Evolutionary conservation across 2,329 filamentous ascomycete species (phyloP).

Genomic region (Drechslerella dactyloides): DNA sequence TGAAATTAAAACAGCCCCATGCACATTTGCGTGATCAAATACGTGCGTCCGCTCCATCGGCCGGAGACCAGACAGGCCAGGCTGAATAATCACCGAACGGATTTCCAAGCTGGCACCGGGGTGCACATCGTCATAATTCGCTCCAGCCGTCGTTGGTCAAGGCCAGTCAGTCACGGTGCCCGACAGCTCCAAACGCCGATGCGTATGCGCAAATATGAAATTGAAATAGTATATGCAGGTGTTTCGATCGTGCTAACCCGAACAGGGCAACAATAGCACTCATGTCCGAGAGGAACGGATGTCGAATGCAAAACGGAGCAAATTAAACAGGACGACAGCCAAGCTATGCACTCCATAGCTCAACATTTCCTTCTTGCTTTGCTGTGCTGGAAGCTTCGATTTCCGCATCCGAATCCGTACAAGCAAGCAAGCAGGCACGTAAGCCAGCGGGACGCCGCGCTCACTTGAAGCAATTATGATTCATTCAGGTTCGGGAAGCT

Average conservation of each 20-base stretch:
- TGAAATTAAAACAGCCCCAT: slow-evolving; percentile 1
- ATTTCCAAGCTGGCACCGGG: neutral
- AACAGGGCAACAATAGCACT: neutral
- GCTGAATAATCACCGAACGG: neutral
- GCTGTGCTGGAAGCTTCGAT: slow-evolving; percentile 2
- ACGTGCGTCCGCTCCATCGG: neutral
- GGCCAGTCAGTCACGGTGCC: too few relatives aligned
- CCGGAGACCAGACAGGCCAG: neutral
- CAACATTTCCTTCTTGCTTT: neutral
- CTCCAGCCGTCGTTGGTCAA: too few relatives aligned
- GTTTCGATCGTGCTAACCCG: neutral
- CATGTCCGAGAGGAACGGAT: neutral
- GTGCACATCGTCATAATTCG: too few relatives aligned
- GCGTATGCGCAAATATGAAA: neutral
- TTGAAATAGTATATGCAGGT: neutral
- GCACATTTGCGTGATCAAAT: neutral
- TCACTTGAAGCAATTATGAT: slow-evolving; percentile 14
- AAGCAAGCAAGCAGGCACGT: neutral
- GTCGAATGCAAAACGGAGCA: slow-evolving; percentile 3
- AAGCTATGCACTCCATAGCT: too few relatives aligned
- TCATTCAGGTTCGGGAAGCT: neutral
- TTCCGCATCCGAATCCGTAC: neutral
- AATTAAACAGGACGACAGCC: slow-evolving; percentile 7
- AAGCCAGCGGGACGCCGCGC: too few relatives aligned
- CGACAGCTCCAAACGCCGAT: neutral